phyloP scores from a whole-genome alignment of 2,329 filamentous ascomycete species.

The Colletotrichum tropicale region DNA sequence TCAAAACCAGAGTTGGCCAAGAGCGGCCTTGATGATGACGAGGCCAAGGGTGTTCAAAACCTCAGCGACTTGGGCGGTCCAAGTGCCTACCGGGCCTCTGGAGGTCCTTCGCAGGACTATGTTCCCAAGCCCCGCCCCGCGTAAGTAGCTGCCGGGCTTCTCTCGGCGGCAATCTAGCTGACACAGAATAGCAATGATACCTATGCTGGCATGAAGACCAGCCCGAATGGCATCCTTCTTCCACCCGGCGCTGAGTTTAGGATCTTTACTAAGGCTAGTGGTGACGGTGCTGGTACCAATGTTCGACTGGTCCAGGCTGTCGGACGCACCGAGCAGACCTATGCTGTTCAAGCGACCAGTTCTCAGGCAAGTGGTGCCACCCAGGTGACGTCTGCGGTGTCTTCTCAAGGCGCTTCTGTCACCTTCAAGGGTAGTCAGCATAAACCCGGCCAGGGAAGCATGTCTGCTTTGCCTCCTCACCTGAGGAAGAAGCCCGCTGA shows the following conservation, averaged over 20 bases:
- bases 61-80: constrained; percentile 25
- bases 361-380: not conserved
- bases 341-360: not conserved
- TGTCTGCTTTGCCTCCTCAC: not conserved
- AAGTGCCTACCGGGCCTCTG: not conserved
- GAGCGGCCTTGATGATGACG: constrained; percentile 32
- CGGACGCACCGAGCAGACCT: not conserved
- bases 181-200: not conserved
- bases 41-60: constrained; percentile 28
- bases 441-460: not conserved
- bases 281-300: not conserved
- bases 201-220: not conserved
- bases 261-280: not conserved
- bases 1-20: constrained; percentile 22
- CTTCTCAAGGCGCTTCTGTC: not conserved
- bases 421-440: not conserved
- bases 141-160: not conserved
- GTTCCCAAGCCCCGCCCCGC: not conserved
- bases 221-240: not conserved
- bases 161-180: not conserved
- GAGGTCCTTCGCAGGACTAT: not conserved
- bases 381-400: not conserved
- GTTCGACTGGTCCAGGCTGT: not conserved
- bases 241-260: not conserved
- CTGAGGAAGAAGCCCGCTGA: not conserved